A percentile compares a stretch with the other conserved stretches of the same genome.
These are phyloP conservation scores for Rubus idaeus DNA, from an alignment of 306 rosid genomes.

Conservation along the genomic window DNA sequence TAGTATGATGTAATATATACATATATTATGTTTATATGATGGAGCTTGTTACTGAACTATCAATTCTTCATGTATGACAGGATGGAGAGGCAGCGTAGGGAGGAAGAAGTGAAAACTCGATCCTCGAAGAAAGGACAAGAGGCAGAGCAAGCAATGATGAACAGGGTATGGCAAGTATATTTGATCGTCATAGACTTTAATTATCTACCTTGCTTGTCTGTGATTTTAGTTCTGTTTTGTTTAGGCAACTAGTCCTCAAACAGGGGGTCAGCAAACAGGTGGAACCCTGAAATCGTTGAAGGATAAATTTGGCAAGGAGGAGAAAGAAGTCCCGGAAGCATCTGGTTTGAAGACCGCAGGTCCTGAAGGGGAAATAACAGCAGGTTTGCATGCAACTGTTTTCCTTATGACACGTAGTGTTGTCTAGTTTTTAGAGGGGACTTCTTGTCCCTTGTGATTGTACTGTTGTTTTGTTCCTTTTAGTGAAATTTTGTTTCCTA, in stretches of 20 bases:
- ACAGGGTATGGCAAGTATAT: constrained; percentile 55
- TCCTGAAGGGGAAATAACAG: constrained; percentile 96
- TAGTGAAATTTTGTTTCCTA: neutral
- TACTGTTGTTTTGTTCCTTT: neutral
- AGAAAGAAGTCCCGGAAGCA: constrained; percentile 75
- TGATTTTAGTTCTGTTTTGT: constrained; percentile 20
- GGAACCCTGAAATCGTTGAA: constrained; percentile 84
- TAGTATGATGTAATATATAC: too few relatives aligned
- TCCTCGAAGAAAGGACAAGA: constrained; percentile 80
- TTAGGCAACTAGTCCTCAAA: constrained; percentile 90
- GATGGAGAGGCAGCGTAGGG: constrained; percentile 98
- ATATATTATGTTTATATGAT: neutral
- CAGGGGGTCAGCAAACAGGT: constrained; percentile 62
- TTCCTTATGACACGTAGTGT: neutral
- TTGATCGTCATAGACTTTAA: neutral
- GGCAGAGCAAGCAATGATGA: constrained; percentile 66
- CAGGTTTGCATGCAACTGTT: constrained; percentile 55
- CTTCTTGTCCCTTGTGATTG: neutral
- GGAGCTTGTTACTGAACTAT: neutral
- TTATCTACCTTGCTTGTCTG: constrained; percentile 18
- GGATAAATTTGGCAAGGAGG: constrained; percentile 80
- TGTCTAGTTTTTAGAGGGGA: neutral
- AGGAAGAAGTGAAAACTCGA: constrained; percentile 81
- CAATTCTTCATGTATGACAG: constrained; percentile 40
- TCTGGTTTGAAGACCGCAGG: constrained; percentile 95